Evolutionary conservation across 306 rosid species (phyloP).

Genomic region (Medicago ruthenica): DNA sequence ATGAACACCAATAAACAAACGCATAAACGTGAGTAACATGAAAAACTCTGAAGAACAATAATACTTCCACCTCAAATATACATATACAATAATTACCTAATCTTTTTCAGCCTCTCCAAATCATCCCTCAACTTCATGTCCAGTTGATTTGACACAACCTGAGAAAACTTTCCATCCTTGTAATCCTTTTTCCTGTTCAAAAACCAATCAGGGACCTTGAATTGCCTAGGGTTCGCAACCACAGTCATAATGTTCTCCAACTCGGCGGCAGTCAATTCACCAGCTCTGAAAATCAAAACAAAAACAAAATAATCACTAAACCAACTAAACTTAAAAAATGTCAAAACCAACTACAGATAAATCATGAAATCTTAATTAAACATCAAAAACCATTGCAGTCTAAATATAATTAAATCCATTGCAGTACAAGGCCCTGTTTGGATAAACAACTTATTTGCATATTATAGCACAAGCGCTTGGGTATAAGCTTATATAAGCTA

Average conservation of each 20-base stretch:
- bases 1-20: too few relatives aligned
- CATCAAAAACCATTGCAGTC: neutral
- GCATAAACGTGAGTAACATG: neutral
- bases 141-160: constrained; percentile 48
- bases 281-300: constrained; percentile 15
- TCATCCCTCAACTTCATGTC: constrained; percentile 60
- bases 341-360: neutral
- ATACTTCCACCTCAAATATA: too few relatives aligned
- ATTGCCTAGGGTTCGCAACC: constrained; percentile 32
- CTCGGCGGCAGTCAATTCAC: constrained; percentile 37
- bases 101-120: constrained; percentile 53
- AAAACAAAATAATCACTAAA: neutral
- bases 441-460: too few relatives aligned
- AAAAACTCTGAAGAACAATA: too few relatives aligned
- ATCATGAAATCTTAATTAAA: neutral
- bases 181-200: constrained; percentile 31
- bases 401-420: too few relatives aligned
- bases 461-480: too few relatives aligned
- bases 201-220: constrained; percentile 36
- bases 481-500: too few relatives aligned
- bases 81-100: constrained; percentile 42
- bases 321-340: neutral
- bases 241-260: constrained; percentile 33
- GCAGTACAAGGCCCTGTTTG: too few relatives aligned
- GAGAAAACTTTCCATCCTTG: constrained; percentile 28